Evolutionary conservation across 225 moss, liverwort and hornwort genomes (phyloP), one percentile per base, ranked within the genome.

Genomic region (Pseudisothecium myosuroides): DNA sequence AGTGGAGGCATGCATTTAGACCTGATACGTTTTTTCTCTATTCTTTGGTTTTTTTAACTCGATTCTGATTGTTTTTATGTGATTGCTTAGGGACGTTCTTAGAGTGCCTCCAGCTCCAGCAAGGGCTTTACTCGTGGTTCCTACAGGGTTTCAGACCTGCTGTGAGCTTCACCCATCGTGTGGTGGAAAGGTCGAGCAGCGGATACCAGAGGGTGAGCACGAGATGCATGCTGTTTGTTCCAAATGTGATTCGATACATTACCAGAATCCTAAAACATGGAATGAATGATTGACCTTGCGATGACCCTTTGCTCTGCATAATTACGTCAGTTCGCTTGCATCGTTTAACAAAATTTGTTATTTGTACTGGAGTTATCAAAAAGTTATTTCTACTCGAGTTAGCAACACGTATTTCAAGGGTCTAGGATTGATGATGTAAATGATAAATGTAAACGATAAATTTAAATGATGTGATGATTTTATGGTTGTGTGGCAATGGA

Each of bases 231-330:
- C 92, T 81, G 96, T 97, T 39, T 96, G 95, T 92, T 95, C 93
- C 65, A 92, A 93, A 56, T 96, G 96, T 74, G 93, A 92, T 69
- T 89, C 93, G 59, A 93, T 98, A 54, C 95, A 97, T 89, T 96
- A 98, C 85, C 96, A 98, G 86, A 97, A 96, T 90, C 96, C 96
- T 49, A 98, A 97, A 91, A 80, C 17, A 97, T 97, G 97, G 96
- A 96, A 91, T 80, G 85, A 80, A 81, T 63, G 62, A 69, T 71
- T 17, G 17, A 65, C 63, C 31, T 62, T 75, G 76, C 71, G 55
- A 62, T 68, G 68, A 71, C 86, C 31, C 78, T 82, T 85, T 83
- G 45, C 83, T 88, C 27, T 90, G 82, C 49, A 71, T 39, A 60
- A 59, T 39, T 80, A 11, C n/a, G 7, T 37, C 56, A n/a, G n/a